These are phyloP conservation scores for Tilletia indica DNA, from an alignment of 1,284 basidiomycete species.

Conservation along the genomic window DNA sequence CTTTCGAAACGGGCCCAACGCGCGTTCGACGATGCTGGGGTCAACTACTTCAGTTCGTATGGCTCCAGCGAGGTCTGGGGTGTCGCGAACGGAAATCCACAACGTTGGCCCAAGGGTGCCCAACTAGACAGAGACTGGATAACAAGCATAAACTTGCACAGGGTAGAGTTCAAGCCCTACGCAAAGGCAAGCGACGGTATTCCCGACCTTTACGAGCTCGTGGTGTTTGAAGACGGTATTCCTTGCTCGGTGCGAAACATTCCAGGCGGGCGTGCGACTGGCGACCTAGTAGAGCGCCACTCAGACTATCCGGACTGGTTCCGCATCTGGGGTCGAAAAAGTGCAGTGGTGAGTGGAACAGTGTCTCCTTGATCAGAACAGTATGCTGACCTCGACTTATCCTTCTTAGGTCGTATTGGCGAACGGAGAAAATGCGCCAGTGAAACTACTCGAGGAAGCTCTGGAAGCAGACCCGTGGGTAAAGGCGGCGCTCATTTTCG, in stretches of 20 bases:
- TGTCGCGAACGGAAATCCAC: not conserved
- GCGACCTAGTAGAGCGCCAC: not conserved
- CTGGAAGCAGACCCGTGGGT: not conserved
- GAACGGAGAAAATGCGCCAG: conserved; percentile 11
- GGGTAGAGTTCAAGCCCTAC: not conserved
- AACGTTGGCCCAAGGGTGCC: not conserved
- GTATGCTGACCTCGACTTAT: no score
- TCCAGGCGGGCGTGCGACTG: not conserved
- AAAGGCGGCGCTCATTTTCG: not conserved
- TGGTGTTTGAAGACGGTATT: not conserved
- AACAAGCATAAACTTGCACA: no score
- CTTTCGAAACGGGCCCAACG: not conserved
- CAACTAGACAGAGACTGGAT: conserved; percentile 1
- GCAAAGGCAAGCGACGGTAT: not conserved
- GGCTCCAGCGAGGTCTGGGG: not conserved
- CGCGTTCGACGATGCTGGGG: not conserved
- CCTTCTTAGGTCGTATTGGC: not conserved
- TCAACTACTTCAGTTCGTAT: not conserved
- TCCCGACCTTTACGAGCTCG: not conserved
- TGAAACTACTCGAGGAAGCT: not conserved
- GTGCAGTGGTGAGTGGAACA: not conserved
- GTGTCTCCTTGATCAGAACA: no score
- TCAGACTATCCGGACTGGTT: conserved; percentile 11
- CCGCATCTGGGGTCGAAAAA: conserved; percentile 8
- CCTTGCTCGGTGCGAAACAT: not conserved